Evolutionary conservation across 1,284 basidiomycete species (phyloP).

Genomic region (Cystobasidium pallidum): DNA sequence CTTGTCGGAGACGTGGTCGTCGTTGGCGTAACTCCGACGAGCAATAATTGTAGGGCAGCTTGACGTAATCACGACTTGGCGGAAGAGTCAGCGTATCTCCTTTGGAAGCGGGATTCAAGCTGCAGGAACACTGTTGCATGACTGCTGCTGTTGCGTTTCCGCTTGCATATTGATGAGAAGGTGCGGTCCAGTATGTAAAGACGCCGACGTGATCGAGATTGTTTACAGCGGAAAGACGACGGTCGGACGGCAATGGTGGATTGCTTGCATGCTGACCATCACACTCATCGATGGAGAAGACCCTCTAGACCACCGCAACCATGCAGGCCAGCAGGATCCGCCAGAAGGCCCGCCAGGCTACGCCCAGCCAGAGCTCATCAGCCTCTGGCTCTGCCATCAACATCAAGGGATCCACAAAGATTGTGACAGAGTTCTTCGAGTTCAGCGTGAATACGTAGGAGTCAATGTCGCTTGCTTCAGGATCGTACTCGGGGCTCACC

Average conservation of each 20-base stretch:
- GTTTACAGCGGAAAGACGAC: conserved; percentile 13
- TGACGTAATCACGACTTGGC: background rate
- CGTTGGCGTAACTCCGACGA: background rate
- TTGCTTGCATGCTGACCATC: background rate
- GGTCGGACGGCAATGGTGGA: too few species aligned
- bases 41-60: background rate
- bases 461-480: conserved; percentile 54
- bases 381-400: conserved; percentile 66
- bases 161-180: background rate
- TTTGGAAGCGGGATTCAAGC: background rate
- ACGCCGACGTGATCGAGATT: conserved; percentile 5
- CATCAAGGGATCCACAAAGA: conserved; percentile 88
- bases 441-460: conserved; percentile 87
- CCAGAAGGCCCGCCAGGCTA: conserved; percentile 24
- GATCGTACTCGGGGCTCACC: background rate
- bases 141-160: background rate
- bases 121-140: background rate
- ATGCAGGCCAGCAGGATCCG: conserved; percentile 30
- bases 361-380: conserved; percentile 9
- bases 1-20: background rate
- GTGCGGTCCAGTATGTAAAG: background rate
- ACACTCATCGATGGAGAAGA: too few species aligned
- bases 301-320: too few species aligned
- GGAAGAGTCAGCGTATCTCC: background rate
- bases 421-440: conserved; percentile 99